A percentile compares a stretch with the other conserved stretches of the same genome.
These are phyloP conservation scores for Teunomyces panamensis DNA, from an alignment of 805 yeast species.

Conservation along the genomic window DNA sequence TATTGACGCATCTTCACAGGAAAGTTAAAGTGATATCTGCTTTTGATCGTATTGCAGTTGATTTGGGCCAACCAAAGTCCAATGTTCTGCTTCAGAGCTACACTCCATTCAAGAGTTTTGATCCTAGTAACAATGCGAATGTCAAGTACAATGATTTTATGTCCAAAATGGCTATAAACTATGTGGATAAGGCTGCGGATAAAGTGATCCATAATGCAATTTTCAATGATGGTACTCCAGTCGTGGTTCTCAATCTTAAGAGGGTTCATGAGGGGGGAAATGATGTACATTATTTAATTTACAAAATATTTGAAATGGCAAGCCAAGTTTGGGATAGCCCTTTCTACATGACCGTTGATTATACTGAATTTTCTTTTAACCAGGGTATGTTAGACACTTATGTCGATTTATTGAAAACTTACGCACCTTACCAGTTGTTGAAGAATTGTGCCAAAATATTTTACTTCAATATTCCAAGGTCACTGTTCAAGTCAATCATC, in stretches of 20 bases:
- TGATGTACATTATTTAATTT: slow-evolving; percentile 51
- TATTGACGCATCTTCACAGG: slow-evolving; percentile 15
- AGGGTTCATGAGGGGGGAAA: slow-evolving; percentile 31
- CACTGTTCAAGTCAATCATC: background rate
- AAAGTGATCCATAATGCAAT: slow-evolving; percentile 58
- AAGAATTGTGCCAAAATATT: slow-evolving; percentile 53
- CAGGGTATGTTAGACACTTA: slow-evolving; percentile 25
- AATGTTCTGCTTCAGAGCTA: slow-evolving; percentile 57
- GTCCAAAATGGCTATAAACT: slow-evolving; percentile 60
- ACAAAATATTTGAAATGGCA: slow-evolving; percentile 59
- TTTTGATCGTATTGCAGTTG: slow-evolving; percentile 47
- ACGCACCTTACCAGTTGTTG: slow-evolving; percentile 52
- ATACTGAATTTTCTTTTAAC: slow-evolving; percentile 53
- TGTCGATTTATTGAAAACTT: slow-evolving; percentile 33
- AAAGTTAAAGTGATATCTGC: slow-evolving; percentile 28
- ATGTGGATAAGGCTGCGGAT: slow-evolving; percentile 44
- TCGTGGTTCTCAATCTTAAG: slow-evolving; percentile 51
- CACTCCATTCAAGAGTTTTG: slow-evolving; percentile 41
- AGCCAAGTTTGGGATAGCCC: slow-evolving; percentile 71
- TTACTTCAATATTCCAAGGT: slow-evolving; percentile 47
- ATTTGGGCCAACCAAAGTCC: slow-evolving; percentile 59
- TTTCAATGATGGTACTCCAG: slow-evolving; percentile 70
- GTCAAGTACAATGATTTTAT: slow-evolving; percentile 67
- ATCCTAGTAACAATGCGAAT: slow-evolving; percentile 42
- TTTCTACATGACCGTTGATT: slow-evolving; percentile 62